phyloP scores from a whole-genome alignment of 164 flowering plant genomes.

The Santalum album region DNA sequence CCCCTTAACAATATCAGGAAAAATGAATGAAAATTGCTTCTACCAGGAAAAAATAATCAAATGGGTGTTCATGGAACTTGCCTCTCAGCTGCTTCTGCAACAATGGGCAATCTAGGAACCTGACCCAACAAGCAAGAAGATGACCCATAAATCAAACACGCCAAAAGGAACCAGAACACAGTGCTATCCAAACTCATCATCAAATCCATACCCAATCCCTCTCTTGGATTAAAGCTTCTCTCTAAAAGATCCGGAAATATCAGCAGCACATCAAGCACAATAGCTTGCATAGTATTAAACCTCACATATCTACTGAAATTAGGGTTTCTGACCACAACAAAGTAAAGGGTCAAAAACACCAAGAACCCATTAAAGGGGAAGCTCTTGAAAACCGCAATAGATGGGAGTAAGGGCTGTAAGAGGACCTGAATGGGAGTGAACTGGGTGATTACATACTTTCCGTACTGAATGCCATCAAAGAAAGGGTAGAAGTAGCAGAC shows the following conservation, averaged over 20 bases:
- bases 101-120: slow-evolving; percentile 91
- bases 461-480: slow-evolving; percentile 88
- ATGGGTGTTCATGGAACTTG: slow-evolving; percentile 48
- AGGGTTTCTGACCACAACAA: slow-evolving; percentile 74
- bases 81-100: slow-evolving; percentile 97
- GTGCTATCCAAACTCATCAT: slow-evolving; percentile 94
- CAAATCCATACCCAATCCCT: slow-evolving; percentile 78
- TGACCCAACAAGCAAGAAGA: slow-evolving; percentile 74
- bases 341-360: slow-evolving; percentile 76
- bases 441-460: slow-evolving; percentile 74
- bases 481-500: slow-evolving; percentile 89
- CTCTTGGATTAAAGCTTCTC: slow-evolving; percentile 67
- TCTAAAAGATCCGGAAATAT: slow-evolving; percentile 86
- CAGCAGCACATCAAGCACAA: slow-evolving; percentile 84
- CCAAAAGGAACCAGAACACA: slow-evolving; percentile 78
- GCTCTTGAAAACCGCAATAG: slow-evolving; percentile 73
- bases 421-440: slow-evolving; percentile 58
- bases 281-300: slow-evolving; percentile 96
- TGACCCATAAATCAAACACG: slow-evolving; percentile 76
- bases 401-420: slow-evolving; percentile 70
- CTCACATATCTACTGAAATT: slow-evolving; percentile 90
- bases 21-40: no score
- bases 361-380: slow-evolving; percentile 88
- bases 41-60: no score
- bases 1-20: no score